Base-by-base conservation (phyloP, 164 flowering plant genomes). In the Buxus sempervirens region DNA sequence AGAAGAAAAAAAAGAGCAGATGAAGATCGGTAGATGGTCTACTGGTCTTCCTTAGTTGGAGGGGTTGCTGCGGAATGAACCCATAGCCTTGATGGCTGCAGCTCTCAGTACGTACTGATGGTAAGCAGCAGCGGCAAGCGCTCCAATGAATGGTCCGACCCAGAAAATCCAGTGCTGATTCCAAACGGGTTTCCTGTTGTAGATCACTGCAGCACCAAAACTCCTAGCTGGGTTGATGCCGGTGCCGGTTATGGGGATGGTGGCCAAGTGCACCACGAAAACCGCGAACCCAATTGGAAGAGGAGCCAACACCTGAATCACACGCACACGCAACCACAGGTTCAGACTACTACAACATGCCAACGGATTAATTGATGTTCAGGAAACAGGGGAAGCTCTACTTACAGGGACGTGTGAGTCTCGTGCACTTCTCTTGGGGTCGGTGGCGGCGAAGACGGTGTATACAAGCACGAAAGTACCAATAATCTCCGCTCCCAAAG, bases 111-210 rank as follows among this genome's bases (percentile, higher is more conserved):
- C 82, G 81, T 84, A 89, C 75, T 89, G 92, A 68, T 89, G 95
- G 70, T 86, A 89, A 0, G 86, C 88, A 20, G 95, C 90, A 56
- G 95, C 95, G 24, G 83, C 86, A 12, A 81, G 76, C 23, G 90
- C 91, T 72, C 95, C 91, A 8, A 85, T 72, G 25, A 87, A 85
- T 1, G 94, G 94, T 48, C 94, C 94, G 58, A 87, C 94, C 95
- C 95, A 89, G 83, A 89, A 89, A 28, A 89, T 82, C 95, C 95
- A 89, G 6, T 80, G 83, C 24, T 81, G 79, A 56, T 81, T 74
- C 83, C 83, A 81, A 59, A 71, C 51, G 58, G 75, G 68, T 32
- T 73, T 65, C 9, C 63, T 66, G 81, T 78, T 76, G 68, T 20
- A 76, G 65, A 81, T 76, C 32, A 81, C 83, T 28, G 83, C 83